Conservation (phyloP, 2,329 filamentous ascomycete species). For the Exserohilum rostratum region DNA sequence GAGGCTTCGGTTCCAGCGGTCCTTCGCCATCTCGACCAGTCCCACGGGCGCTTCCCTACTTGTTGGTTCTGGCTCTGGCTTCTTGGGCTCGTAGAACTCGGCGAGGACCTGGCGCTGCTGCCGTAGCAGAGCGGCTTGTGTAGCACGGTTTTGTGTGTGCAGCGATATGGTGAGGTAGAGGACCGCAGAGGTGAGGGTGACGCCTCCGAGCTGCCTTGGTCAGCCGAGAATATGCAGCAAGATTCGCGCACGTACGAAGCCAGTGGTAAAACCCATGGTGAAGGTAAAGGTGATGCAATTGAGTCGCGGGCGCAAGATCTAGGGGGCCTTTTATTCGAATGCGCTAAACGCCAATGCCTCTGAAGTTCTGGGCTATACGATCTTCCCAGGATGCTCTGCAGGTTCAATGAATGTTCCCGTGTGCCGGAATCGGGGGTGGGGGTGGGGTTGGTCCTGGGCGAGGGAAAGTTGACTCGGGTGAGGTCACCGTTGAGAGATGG, state of each 20-base stretch:
- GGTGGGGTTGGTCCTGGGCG: background rate
- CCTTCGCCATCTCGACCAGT: slow-evolving; percentile 55
- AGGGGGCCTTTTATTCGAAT: background rate
- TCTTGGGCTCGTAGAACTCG: slow-evolving; percentile 53
- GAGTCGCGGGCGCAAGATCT: background rate
- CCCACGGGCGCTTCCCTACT: slow-evolving; percentile 50
- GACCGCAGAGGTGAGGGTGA: slow-evolving; percentile 56
- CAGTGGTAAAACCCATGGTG: slow-evolving; percentile 59
- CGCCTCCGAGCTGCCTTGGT: slow-evolving; percentile 53
- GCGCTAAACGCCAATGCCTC: slow-evolving; percentile 14
- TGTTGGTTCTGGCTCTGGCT: slow-evolving; percentile 47
- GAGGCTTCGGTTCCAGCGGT: slow-evolving; percentile 57
- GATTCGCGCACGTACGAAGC: slow-evolving; percentile 51
- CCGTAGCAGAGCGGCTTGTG: slow-evolving; percentile 54
- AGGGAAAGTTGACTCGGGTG: slow-evolving; percentile 5
- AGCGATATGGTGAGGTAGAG: slow-evolving; percentile 50
- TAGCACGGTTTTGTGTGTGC: slow-evolving; percentile 55
- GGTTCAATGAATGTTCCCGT: background rate
- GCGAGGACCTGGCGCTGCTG: slow-evolving; percentile 54
- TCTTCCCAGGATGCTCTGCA: background rate
- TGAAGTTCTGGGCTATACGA: background rate
- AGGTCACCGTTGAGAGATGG: slow-evolving; percentile 15
- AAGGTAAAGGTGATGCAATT: slow-evolving; percentile 9
- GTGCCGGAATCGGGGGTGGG: background rate
- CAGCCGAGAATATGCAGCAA: background rate